Percentiles rank a stretch among this genome's conserved stretches.
Conservation (phyloP, 202 grass and related monocot genomes). For the Sporobolus alterniflorus region DNA sequence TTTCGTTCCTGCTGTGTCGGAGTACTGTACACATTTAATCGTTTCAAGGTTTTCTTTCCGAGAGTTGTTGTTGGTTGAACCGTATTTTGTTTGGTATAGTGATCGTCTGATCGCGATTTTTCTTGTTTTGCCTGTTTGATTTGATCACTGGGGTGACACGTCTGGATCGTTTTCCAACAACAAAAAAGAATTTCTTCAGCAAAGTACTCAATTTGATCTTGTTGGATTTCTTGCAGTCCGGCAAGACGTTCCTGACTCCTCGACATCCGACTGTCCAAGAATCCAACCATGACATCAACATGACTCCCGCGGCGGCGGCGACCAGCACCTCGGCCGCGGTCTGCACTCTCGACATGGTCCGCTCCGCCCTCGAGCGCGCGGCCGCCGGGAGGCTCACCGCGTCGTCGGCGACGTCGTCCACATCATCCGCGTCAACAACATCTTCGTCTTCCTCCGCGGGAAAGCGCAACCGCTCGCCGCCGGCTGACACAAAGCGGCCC, state of each 20-base stretch:
- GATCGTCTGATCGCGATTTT: not conserved
- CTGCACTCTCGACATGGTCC: constrained; percentile 78
- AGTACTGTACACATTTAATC: too few species aligned
- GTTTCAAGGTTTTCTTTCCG: not conserved
- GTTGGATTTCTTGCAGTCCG: constrained; percentile 45
- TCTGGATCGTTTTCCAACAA: not conserved
- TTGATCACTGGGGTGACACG: not conserved
- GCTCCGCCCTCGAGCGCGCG: constrained; percentile 63
- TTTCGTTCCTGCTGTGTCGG: not conserved
- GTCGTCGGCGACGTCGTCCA: constrained; percentile 19
- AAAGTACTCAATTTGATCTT: not conserved
- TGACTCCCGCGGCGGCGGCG: not conserved
- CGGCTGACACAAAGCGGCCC: not conserved
- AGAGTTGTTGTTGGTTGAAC: too few species aligned
- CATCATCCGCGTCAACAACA: constrained; percentile 38
- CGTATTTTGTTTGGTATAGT: too few species aligned
- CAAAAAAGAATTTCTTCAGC: not conserved
- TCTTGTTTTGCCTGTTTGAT: not conserved
- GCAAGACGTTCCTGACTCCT: constrained; percentile 61
- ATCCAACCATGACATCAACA: constrained; percentile 52
- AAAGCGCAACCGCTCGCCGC: constrained; percentile 46
- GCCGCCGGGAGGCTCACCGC: not conserved
- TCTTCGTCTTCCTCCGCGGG: constrained; percentile 37
- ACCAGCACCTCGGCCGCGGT: constrained; percentile 26
- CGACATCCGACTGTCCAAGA: constrained; percentile 1